Evolutionary conservation across 2,329 filamentous ascomycete genomes (phyloP).

Genomic region (Didymella keratinophila): DNA sequence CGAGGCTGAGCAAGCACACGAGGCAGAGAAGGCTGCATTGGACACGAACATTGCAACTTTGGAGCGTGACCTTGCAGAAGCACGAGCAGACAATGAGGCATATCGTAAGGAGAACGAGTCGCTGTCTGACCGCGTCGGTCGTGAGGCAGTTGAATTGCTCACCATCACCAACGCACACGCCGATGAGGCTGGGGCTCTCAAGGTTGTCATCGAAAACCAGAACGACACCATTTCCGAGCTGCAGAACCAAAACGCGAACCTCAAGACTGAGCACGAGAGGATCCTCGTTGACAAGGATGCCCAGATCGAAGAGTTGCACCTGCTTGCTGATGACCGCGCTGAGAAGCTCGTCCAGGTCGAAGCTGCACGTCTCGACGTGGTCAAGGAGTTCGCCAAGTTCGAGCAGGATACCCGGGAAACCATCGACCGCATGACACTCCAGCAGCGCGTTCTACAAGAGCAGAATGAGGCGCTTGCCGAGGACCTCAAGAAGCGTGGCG

Average conservation of each 20-base stretch:
- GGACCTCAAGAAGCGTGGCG: conserved; percentile 39
- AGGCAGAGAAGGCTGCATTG: conserved; percentile 38
- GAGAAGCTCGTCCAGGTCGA: conserved; percentile 45
- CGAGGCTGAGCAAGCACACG: conserved; percentile 37
- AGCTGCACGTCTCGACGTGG: conserved; percentile 43
- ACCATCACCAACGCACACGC: conserved; percentile 38
- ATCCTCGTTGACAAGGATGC: conserved; percentile 36
- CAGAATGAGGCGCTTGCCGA: conserved; percentile 43
- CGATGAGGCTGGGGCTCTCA: conserved; percentile 46
- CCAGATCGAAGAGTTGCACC: conserved; percentile 46
- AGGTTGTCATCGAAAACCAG: conserved; percentile 48
- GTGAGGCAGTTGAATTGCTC: conserved; percentile 41
- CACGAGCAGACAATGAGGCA: conserved; percentile 36
- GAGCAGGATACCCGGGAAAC: conserved; percentile 41
- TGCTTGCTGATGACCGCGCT: conserved; percentile 45
- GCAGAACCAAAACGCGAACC: conserved; percentile 35
- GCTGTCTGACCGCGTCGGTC: conserved; percentile 39
- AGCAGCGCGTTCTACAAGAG: conserved; percentile 39
- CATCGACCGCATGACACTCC: conserved; percentile 42
- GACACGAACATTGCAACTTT: conserved; percentile 35
- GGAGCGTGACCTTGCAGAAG: conserved; percentile 29
- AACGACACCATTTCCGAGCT: conserved; percentile 51
- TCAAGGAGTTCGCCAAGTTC: conserved; percentile 39
- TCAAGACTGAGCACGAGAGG: conserved; percentile 34
- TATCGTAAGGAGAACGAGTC: conserved; percentile 40